Base-by-base conservation (phyloP, 2,329 filamentous ascomycete genomes). In the Herpomyces periplanetae region DNA sequence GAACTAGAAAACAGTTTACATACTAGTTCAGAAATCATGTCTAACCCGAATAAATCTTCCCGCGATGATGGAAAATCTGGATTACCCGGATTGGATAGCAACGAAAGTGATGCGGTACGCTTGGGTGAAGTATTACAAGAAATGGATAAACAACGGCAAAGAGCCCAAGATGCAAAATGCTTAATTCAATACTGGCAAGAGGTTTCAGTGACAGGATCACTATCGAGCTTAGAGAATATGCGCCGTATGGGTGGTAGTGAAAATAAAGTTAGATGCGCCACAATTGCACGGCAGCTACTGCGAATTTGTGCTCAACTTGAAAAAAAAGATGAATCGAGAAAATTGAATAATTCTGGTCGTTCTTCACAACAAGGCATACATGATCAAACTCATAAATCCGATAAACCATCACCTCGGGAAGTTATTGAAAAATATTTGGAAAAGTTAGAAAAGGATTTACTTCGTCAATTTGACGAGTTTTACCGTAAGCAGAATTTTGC, bases 381-480 rank as follows among this genome's bases (percentile, higher is more conserved):
- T 41, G 28, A 35, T 45, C 30, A 50, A 75, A 32, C 80, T 69
- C 2, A 55, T 69, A 26, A 73, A 88, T 36, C 14, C 7, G 14
- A 7, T 7, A 7, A 15, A 15, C n/a, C 7, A 15, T 15, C 14
- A 15, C 9, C 17, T 6, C 10, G 13, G 5, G 17, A 5, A 12
- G 55, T 84, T 8, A 63, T 96, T 22, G 80, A 96, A 39, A 88
- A 87, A 36, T 96, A 91, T 37, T 66, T 73, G 11, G 80, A 96
- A 36, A 73, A 66, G 1, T 41, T 96, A 23, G 80, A 96, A 38
- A 85, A 91, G 34, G 80, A 96, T 33, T 45, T 96, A 15, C 43
- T 96, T 24, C 69, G 73, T 35, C 75, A 88, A 32, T 96, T 96
- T 40, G 84, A 96, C 44, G 69, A 84, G 33, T 88, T 75, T 43